Evolutionary conservation across 768 basidiomycete genomes (phyloP).

Genomic region (Pleurotus giganteus): DNA sequence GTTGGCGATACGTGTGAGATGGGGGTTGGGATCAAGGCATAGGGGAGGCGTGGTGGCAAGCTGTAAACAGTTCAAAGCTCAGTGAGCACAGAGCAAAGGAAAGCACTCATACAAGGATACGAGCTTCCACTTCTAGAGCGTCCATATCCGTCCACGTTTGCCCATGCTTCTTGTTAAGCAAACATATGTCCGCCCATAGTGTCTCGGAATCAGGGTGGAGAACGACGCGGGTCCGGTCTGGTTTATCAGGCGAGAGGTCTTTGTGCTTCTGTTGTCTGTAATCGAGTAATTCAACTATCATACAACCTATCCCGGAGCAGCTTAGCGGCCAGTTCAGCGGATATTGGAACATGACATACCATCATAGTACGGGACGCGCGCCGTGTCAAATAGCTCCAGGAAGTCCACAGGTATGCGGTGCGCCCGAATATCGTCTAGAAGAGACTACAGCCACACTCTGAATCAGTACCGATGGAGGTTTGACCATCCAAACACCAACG

Average conservation of each 20-base stretch:
- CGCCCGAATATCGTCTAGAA: constrained; percentile 81
- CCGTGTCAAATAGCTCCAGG: constrained; percentile 73
- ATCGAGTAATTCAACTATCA: constrained; percentile 83
- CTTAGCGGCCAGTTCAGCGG: constrained; percentile 5
- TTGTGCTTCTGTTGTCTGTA: constrained; percentile 60
- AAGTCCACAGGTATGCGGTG: constrained; percentile 86
- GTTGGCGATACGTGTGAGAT: constrained; percentile 74
- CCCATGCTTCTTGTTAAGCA: constrained; percentile 57
- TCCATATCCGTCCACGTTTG: constrained; percentile 69
- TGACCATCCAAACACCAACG: constrained; percentile 12
- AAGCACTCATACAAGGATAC: constrained; percentile 55
- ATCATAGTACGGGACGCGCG: constrained; percentile 78
- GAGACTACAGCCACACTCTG: constrained; percentile 43
- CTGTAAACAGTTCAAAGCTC: constrained; percentile 32
- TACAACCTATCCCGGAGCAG: constrained; percentile 54
- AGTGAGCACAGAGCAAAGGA: constrained; percentile 10
- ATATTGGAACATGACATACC: constrained; percentile 39
- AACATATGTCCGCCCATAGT: constrained; percentile 76
- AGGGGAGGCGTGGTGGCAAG: constrained; percentile 72
- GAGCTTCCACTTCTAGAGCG: constrained; percentile 71
- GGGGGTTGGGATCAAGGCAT: constrained; percentile 78
- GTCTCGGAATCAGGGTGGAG: constrained; percentile 78
- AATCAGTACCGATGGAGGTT: neutral
- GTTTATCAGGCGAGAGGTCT: constrained; percentile 56
- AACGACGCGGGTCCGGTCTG: constrained; percentile 67